A percentile compares a stretch with the other conserved stretches of the same genome.
These are phyloP conservation scores for Cystofilobasidium capitatum DNA, from an alignment of 768 basidiomycete genomes.

Conservation along the genomic window DNA sequence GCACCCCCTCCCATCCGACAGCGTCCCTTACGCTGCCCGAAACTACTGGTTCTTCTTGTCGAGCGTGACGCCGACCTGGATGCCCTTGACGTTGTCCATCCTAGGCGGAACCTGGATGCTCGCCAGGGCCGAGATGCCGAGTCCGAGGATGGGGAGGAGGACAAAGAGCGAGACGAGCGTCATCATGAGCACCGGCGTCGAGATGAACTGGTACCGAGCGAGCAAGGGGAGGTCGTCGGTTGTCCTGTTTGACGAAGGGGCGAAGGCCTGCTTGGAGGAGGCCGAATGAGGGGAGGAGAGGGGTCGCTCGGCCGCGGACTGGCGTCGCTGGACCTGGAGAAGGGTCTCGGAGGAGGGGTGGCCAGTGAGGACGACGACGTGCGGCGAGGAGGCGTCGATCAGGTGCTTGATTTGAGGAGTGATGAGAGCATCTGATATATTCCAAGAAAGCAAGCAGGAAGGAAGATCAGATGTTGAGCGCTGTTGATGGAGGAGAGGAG, in stretches of 20 bases:
- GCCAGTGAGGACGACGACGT: slow-evolving; percentile 49
- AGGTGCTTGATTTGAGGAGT: slow-evolving; percentile 33
- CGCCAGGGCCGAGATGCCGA: slow-evolving; percentile 19
- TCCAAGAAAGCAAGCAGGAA: slow-evolving; percentile 31
- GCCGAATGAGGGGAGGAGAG: slow-evolving; percentile 45
- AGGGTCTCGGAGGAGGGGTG: slow-evolving; percentile 49
- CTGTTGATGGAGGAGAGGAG: no score
- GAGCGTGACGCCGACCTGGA: slow-evolving; percentile 13
- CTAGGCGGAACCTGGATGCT: slow-evolving; percentile 22
- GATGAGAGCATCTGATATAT: neutral
- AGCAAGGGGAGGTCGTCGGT: slow-evolving; percentile 25
- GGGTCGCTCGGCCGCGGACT: slow-evolving; percentile 54
- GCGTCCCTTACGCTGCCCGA: no score
- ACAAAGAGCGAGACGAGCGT: slow-evolving; percentile 13
- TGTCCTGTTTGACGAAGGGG: slow-evolving; percentile 45
- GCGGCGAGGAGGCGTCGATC: slow-evolving; percentile 41
- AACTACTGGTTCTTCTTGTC: slow-evolving; percentile 25
- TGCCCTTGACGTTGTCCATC: slow-evolving; percentile 23
- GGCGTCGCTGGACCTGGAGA: slow-evolving; percentile 60
- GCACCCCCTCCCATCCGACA: no score
- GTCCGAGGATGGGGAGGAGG: slow-evolving; percentile 13
- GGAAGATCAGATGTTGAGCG: slow-evolving; percentile 39
- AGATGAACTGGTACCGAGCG: slow-evolving; percentile 21
- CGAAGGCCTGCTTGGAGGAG: slow-evolving; percentile 57
- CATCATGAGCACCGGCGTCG: slow-evolving; percentile 19